Conservation (phyloP, 225 moss, liverwort and hornwort species). For the Polytrichum commune region DNA sequence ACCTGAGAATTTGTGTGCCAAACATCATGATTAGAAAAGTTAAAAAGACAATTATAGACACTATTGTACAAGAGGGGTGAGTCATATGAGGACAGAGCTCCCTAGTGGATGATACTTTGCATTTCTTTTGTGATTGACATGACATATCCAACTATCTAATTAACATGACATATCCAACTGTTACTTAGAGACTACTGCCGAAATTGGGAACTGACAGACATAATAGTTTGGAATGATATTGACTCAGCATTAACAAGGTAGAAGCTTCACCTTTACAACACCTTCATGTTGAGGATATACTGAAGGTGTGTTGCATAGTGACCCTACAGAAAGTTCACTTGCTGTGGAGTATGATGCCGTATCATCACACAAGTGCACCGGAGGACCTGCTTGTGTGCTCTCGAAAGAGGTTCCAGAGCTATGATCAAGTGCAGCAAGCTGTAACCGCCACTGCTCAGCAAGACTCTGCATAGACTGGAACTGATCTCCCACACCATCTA, state of each 20-base stretch:
- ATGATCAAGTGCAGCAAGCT: constrained; percentile 39
- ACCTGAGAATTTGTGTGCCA: constrained; percentile 48
- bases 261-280: constrained; percentile 8
- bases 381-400: constrained; percentile 24
- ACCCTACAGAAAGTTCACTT: constrained; percentile 19
- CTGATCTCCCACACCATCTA: constrained; percentile 44
- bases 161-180: no score
- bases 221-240: background rate
- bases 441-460: constrained; percentile 58
- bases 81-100: background rate
- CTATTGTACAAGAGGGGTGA: constrained; percentile 11
- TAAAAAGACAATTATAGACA: constrained; percentile 17
- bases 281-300: constrained; percentile 24
- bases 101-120: no score
- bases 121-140: no score
- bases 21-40: constrained; percentile 29
- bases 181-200: no score
- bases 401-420: constrained; percentile 46
- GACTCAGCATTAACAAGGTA: background rate
- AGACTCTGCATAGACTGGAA: constrained; percentile 55
- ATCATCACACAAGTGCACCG: constrained; percentile 21
- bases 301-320: constrained; percentile 26
- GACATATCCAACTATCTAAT: no score
- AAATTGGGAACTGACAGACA: background rate
- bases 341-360: constrained; percentile 19